Base-by-base conservation (phyloP, 495 filamentous ascomycete species). In the Evansstolkia leycettana region DNA sequence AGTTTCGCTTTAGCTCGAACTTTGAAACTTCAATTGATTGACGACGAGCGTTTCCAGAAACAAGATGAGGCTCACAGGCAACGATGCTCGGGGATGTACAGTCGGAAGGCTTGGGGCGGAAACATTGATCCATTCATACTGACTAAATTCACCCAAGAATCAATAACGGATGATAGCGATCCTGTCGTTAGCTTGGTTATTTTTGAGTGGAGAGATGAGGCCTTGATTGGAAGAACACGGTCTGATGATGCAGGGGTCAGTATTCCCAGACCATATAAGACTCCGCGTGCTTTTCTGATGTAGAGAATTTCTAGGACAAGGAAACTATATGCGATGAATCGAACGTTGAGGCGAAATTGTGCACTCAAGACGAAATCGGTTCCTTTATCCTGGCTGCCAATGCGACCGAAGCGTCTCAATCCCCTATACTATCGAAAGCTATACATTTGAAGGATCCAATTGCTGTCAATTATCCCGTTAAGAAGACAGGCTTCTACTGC, bases 11-110 rank as follows among this genome's bases (percentile, higher is more conserved):
- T 16, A 15, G 13, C 4, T 33, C 7, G 5, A 6, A 17, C 5
- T 33, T 6, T 19, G 5, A 19, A 6, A 16, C 7, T 33, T 33
- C 6, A 16, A 27, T 33, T 37, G 20, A 32, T 33, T 43, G 28
- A 40, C 28, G 35, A 36, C 11, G 11, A 28, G 15, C 13, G n/a
- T 12, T 2, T 26, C 12, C 28, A 87, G 80, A 75, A 81, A 55
- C 69, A 90, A 52, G 76, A 78, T 45, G 73, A 83, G 25, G 70
- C 79, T 18, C 80, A 85, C 57, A 62, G 73, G 45, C 84, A 94
- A 61, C 73, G 81, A 79, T 99, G 90, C 63, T 79, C 84, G 52
- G 90, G 90, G 60, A 96, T 99, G 90, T 99, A 96, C 62, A 88
- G 79, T 56, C 78, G 71, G 50, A 84, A 77, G 46, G 62, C 80